These are phyloP conservation scores for Pinus albicaulis DNA, from an alignment of 75 land plant genomes.

Conservation along the genomic window DNA sequence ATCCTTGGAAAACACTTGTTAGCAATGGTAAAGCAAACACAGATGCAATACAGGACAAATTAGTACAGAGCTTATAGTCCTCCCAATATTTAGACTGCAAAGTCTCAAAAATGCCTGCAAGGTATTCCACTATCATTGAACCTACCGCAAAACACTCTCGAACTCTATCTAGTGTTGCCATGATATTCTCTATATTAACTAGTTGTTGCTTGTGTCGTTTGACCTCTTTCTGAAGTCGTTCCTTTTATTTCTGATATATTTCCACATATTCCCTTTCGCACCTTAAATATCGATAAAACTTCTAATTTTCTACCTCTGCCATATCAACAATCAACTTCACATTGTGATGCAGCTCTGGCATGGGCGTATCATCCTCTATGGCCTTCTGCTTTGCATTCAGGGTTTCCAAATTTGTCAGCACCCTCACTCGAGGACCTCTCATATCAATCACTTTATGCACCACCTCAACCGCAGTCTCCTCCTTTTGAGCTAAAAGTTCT, in stretches of 20 bases:
- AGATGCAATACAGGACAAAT: constrained; percentile 26
- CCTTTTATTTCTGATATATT: constrained; percentile 27
- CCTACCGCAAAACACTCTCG: constrained; percentile 16
- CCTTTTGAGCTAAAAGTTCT: constrained; percentile 65
- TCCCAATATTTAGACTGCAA: constrained; percentile 20
- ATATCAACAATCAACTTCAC: constrained; percentile 38
- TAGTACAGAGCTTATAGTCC: constrained; percentile 40
- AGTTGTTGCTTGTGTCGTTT: constrained; percentile 22
- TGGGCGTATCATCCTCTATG: constrained; percentile 59
- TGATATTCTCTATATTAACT: constrained; percentile 20
- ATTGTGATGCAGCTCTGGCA: constrained; percentile 79
- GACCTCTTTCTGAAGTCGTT: constrained; percentile 16
- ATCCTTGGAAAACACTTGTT: constrained; percentile 20
- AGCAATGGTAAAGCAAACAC: constrained; percentile 27
- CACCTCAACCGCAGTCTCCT: constrained; percentile 56
- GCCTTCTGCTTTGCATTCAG: constrained; percentile 76
- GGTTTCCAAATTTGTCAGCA: constrained; percentile 79
- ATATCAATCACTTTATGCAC: constrained; percentile 87
- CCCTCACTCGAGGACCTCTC: constrained; percentile 88
- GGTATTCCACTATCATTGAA: constrained; percentile 16
- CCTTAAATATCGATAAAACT: constrained; percentile 17
- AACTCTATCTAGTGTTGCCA: constrained; percentile 14
- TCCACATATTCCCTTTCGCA: constrained; percentile 23
- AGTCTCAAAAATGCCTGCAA: constrained; percentile 18
- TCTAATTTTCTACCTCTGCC: constrained; percentile 35